phyloP scores from a whole-genome alignment of 2,329 filamentous ascomycete genomes.

The Ophiostoma sp. region DNA sequence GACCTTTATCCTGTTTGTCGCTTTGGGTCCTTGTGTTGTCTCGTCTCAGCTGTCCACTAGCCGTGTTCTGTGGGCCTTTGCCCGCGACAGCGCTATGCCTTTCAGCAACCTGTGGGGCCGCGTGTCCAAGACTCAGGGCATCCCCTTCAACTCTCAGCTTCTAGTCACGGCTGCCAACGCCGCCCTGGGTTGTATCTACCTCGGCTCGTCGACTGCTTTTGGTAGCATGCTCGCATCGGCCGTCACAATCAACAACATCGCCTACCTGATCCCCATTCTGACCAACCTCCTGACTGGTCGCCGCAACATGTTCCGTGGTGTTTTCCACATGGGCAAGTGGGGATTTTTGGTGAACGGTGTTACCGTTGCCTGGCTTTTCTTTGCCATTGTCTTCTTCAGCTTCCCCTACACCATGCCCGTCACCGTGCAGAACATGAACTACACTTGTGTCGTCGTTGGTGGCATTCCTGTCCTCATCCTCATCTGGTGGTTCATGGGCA shows the following conservation, averaged over 20 bases:
- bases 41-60: slow-evolving; percentile 8
- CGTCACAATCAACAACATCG: slow-evolving; percentile 8
- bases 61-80: slow-evolving; percentile 13
- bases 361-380: background rate
- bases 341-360: background rate
- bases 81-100: slow-evolving; percentile 6
- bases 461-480: background rate
- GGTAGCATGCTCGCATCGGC: slow-evolving; percentile 7
- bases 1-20: slow-evolving; percentile 1
- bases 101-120: slow-evolving; percentile 11
- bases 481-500: slow-evolving; percentile 5
- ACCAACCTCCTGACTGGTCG: slow-evolving; percentile 8
- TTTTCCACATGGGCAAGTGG: slow-evolving; percentile 11
- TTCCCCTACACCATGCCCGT: slow-evolving; percentile 8
- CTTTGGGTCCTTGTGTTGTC: background rate
- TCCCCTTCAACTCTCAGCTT: slow-evolving; percentile 13
- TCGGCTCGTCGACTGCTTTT: slow-evolving; percentile 7
- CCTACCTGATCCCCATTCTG: slow-evolving; percentile 3
- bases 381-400: slow-evolving; percentile 10
- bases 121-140: background rate
- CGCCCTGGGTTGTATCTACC: slow-evolving; percentile 3
- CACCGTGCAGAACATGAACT: slow-evolving; percentile 9
- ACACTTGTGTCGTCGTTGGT: slow-evolving; percentile 7
- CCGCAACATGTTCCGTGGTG: slow-evolving; percentile 9
- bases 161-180: slow-evolving; percentile 3